Evolutionary conservation across 768 basidiomycete species (phyloP).

Genomic region (Trametes elegans): DNA sequence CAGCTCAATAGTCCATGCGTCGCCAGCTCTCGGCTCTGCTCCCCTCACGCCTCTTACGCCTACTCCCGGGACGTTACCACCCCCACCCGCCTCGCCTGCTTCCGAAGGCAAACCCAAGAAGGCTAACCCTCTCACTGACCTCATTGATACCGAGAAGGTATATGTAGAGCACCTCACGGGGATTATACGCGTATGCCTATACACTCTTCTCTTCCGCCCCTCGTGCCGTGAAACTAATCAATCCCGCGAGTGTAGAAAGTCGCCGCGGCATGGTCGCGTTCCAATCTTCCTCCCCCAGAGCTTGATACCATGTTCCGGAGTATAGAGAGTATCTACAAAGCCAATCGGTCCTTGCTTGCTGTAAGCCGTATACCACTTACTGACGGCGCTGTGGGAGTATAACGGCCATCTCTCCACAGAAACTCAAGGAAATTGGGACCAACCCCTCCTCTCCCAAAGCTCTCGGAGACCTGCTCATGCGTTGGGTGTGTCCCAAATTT

Average conservation of each 20-base stretch:
- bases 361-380: constrained; percentile 42
- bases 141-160: constrained; percentile 88
- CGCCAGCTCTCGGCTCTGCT: constrained; percentile 9
- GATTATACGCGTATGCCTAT: constrained; percentile 75
- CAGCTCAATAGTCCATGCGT: not conserved
- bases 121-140: constrained; percentile 82
- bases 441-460: constrained; percentile 92
- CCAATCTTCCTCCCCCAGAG: constrained; percentile 89
- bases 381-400: constrained; percentile 17
- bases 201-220: not conserved
- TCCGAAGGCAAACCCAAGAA: constrained; percentile 55
- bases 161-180: constrained; percentile 91
- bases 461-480: constrained; percentile 92
- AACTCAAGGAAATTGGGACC: constrained; percentile 90
- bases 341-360: constrained; percentile 75
- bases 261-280: constrained; percentile 95
- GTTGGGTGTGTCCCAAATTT: constrained; percentile 95
- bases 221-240: constrained; percentile 10
- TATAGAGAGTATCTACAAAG: constrained; percentile 90
- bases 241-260: constrained; percentile 63
- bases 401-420: constrained; percentile 45
- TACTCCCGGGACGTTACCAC: constrained; percentile 13
- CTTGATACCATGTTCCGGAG: constrained; percentile 94
- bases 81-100: constrained; percentile 28
- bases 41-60: constrained; percentile 15